These are phyloP conservation scores for Torulaspora globosa DNA, from an alignment of 1,139 yeast species.

Conservation along the genomic window DNA sequence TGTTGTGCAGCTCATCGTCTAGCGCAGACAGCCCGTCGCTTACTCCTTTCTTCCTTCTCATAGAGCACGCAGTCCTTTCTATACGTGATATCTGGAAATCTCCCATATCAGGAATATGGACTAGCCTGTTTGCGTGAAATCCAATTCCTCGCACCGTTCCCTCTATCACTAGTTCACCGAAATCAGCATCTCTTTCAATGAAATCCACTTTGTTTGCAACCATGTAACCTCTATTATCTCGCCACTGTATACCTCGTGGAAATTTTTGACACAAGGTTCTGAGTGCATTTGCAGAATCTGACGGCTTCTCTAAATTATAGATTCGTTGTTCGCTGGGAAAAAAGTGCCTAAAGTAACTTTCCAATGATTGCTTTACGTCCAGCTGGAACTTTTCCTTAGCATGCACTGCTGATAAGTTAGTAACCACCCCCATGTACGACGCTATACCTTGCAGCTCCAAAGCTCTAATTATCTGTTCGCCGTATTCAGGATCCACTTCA, in stretches of 20 bases:
- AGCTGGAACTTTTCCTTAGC: conserved; percentile 73
- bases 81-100: conserved; percentile 76
- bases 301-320: conserved; percentile 60
- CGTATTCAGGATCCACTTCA: conserved; percentile 74
- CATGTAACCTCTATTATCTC: conserved; percentile 84
- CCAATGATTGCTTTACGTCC: conserved; percentile 74
- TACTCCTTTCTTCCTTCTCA: conserved; percentile 19
- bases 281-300: conserved; percentile 68
- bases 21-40: conserved; percentile 19
- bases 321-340: conserved; percentile 83
- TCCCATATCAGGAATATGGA: conserved; percentile 86
- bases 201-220: conserved; percentile 64
- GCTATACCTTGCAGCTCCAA: conserved; percentile 92
- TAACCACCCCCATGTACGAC: conserved; percentile 71
- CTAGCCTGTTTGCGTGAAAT: conserved; percentile 66
- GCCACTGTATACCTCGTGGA: conserved; percentile 85
- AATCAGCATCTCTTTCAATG: conserved; percentile 39
- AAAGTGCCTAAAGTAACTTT: conserved; percentile 81
- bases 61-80: conserved; percentile 43
- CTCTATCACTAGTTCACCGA: conserved; percentile 52
- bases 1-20: conserved; percentile 23
- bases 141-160: conserved; percentile 89
- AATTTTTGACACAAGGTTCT: conserved; percentile 78
- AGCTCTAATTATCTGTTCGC: conserved; percentile 86
- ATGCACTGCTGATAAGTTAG: conserved; percentile 60